A percentile compares a stretch with the other conserved stretches of the same genome.
phyloP scores from a whole-genome alignment of 129 eudicot genomes.

The Centrapalus pauciflorus region DNA sequence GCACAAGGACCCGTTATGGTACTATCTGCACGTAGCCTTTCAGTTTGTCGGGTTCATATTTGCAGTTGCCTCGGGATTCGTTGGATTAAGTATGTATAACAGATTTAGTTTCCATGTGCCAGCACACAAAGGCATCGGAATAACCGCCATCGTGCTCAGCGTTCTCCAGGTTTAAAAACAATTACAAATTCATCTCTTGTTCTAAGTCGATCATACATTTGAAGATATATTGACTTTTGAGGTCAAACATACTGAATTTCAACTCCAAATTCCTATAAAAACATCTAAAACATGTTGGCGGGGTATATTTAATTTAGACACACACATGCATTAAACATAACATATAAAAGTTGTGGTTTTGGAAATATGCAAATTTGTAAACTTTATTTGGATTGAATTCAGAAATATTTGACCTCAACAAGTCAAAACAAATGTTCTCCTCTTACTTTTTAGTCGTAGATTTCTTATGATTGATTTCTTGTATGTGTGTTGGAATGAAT shows the following conservation, averaged over 20 bases:
- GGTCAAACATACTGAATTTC: slow-evolving; percentile 5
- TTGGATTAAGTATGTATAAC: slow-evolving; percentile 58
- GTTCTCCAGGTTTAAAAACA: slow-evolving; percentile 64
- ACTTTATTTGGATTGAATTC: background rate
- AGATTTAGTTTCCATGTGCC: slow-evolving; percentile 46
- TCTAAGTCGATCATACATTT: too few species aligned
- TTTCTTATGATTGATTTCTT: slow-evolving; percentile 3
- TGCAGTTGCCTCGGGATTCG: slow-evolving; percentile 54
- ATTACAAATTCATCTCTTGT: background rate
- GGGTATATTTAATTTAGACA: background rate
- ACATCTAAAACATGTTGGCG: background rate
- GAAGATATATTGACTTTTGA: background rate
- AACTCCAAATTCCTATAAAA: background rate
- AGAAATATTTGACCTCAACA: background rate
- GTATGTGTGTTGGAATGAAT: too few species aligned
- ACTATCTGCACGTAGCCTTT: slow-evolving; percentile 52
- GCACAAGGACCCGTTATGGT: slow-evolving; percentile 75
- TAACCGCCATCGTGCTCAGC: slow-evolving; percentile 55
- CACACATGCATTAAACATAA: background rate
- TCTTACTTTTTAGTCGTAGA: background rate
- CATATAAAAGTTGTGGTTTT: background rate
- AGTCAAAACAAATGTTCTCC: slow-evolving; percentile 7
- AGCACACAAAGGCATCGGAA: slow-evolving; percentile 74
- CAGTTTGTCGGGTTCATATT: slow-evolving; percentile 71
- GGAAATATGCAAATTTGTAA: background rate